phyloP scores from a whole-genome alignment of 2,329 filamentous ascomycete species.

The Pestalotiopsis sp. region DNA sequence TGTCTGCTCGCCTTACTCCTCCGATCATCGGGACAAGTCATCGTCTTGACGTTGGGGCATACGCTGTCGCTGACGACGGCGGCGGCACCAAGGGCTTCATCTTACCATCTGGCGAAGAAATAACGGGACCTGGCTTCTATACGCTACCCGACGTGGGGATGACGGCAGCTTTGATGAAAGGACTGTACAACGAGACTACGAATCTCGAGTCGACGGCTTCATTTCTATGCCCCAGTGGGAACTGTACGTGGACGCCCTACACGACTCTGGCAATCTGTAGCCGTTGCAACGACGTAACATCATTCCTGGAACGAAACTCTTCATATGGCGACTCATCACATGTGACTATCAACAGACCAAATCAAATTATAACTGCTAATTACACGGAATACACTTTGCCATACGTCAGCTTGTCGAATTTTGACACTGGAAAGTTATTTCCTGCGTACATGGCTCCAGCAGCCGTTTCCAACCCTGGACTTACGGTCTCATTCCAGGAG shows the following conservation, averaged over 20 bases:
- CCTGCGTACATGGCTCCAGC: background rate
- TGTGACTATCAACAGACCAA: background rate
- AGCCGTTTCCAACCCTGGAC: background rate
- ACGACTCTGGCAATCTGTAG: background rate
- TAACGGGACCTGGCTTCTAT: no score
- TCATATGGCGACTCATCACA: background rate
- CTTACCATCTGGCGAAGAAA: background rate
- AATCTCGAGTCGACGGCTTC: background rate
- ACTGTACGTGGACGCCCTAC: background rate
- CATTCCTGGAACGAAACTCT: background rate
- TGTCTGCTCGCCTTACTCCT: background rate
- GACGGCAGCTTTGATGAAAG: background rate
- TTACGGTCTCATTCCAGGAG: background rate
- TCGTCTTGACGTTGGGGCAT: background rate
- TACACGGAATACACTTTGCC: background rate
- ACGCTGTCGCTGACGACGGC: background rate
- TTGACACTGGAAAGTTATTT: background rate
- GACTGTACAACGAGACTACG: background rate
- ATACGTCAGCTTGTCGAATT: background rate
- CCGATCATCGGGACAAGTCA: background rate
- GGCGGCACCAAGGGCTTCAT: background rate
- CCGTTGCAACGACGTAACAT: background rate
- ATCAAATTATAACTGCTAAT: background rate
- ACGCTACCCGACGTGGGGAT: background rate
- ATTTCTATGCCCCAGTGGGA: background rate